Percentiles rank a stretch among this genome's conserved stretches.
Evolutionary conservation across 106 monocot species (phyloP).

Genomic region (Phalaenopsis aphrodite): DNA sequence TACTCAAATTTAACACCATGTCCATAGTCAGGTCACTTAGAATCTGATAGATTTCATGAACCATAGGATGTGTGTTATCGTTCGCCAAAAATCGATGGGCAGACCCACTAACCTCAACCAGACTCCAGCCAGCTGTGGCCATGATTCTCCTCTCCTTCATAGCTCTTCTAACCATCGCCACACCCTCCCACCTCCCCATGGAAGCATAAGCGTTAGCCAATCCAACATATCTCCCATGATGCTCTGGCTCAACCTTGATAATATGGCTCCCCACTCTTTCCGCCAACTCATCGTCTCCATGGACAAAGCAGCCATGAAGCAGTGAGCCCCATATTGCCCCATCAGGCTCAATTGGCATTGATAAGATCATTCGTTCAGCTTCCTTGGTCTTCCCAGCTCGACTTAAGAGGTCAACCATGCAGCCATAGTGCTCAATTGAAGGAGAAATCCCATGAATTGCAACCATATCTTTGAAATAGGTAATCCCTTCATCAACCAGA

Average conservation of each 20-base stretch:
- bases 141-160: slow-evolving; percentile 21
- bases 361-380: slow-evolving; percentile 26
- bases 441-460: slow-evolving; percentile 9
- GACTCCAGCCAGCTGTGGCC: slow-evolving; percentile 19
- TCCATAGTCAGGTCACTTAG: background rate
- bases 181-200: slow-evolving; percentile 27
- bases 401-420: slow-evolving; percentile 34
- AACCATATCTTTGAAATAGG: slow-evolving; percentile 13
- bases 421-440: slow-evolving; percentile 31
- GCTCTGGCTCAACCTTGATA: slow-evolving; percentile 9
- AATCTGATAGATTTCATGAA: slow-evolving; percentile 12
- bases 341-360: slow-evolving; percentile 33
- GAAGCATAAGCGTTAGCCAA: slow-evolving; percentile 28
- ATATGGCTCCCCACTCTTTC: slow-evolving; percentile 20
- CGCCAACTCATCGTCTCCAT: slow-evolving; percentile 18
- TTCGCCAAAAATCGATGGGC: slow-evolving; percentile 24
- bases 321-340: slow-evolving; percentile 34
- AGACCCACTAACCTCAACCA: slow-evolving; percentile 17
- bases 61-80: slow-evolving; percentile 10
- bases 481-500: slow-evolving; percentile 27
- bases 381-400: slow-evolving; percentile 23
- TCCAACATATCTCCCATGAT: slow-evolving; percentile 19
- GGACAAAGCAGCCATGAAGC: slow-evolving; percentile 26
- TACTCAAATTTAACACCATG: background rate
- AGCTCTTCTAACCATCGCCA: slow-evolving; percentile 12